A percentile compares a stretch with the other conserved stretches of the same genome.
phyloP scores from a whole-genome alignment of 2,329 filamentous ascomycete species.

The Dactylellina haptotyla region DNA sequence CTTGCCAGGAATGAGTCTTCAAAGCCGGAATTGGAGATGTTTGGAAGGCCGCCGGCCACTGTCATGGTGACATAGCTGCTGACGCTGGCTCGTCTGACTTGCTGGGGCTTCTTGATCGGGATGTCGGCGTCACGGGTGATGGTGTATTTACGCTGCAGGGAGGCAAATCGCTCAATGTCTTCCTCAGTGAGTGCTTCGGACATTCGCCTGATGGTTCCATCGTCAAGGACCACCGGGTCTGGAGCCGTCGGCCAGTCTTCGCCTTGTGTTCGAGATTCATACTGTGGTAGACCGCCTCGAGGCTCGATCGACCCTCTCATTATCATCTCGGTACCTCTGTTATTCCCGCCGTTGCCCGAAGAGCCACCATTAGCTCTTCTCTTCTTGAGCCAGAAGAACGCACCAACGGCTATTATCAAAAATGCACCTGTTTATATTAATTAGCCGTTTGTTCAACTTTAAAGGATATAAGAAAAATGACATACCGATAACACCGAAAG shows the following conservation, averaged over 20 bases:
- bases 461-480: not conserved
- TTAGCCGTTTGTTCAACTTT: not conserved
- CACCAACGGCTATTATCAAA: constrained; percentile 11
- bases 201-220: constrained; percentile 26
- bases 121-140: constrained; percentile 47
- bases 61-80: constrained; percentile 51
- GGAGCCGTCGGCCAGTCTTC: constrained; percentile 33
- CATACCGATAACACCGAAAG: constrained; percentile 45
- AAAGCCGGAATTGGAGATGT: constrained; percentile 36
- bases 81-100: constrained; percentile 3
- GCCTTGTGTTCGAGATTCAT: constrained; percentile 33
- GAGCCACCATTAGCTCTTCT: constrained; percentile 12
- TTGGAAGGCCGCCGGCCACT: constrained; percentile 26
- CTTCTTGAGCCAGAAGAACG: constrained; percentile 42
- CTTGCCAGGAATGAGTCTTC: constrained; percentile 36
- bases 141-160: constrained; percentile 50
- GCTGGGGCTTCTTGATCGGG: constrained; percentile 10
- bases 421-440: constrained; percentile 14
- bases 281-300: not conserved
- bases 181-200: constrained; percentile 19
- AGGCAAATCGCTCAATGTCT: constrained; percentile 42
- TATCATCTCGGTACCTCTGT: constrained; percentile 7
- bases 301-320: constrained; percentile 35
- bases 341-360: not conserved
- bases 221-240: constrained; percentile 25